phyloP scores from a whole-genome alignment of 2,329 filamentous ascomycete species.

The Venturia asperata region DNA sequence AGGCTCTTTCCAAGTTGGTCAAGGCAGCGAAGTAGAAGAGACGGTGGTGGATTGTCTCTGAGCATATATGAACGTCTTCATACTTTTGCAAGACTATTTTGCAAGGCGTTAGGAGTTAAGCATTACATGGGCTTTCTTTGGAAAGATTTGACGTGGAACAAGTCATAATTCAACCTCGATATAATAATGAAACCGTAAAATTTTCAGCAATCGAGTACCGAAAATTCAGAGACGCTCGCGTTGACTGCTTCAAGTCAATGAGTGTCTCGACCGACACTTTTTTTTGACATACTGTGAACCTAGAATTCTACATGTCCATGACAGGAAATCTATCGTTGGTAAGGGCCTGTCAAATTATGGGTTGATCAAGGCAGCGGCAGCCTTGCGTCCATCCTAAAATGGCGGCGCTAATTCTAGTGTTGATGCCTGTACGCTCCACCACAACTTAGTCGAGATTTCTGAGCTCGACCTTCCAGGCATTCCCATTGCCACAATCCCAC shows the following conservation, averaged over 20 bases:
- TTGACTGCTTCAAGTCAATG: too few species aligned
- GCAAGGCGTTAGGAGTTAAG: conserved; percentile 1
- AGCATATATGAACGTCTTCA: background rate
- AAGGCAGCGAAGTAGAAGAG: conserved; percentile 11
- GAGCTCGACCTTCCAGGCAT: background rate
- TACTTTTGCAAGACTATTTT: conserved; percentile 2
- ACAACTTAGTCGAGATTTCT: background rate
- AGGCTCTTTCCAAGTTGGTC: conserved; percentile 60
- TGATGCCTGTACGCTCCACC: conserved; percentile 1
- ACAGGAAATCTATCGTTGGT: too few species aligned
- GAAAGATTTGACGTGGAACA: background rate
- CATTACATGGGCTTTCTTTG: background rate
- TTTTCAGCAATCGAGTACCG: too few species aligned
- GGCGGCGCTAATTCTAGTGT: conserved; percentile 1
- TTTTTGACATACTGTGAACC: too few species aligned
- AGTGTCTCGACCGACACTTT: too few species aligned
- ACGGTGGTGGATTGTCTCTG: background rate
- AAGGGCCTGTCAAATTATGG: too few species aligned
- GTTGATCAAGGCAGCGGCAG: background rate
- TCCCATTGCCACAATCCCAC: conserved; percentile 8
- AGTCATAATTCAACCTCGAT: background rate
- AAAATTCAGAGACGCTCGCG: too few species aligned
- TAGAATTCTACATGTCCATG: too few species aligned
- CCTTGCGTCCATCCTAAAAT: background rate
- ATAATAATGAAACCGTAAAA: background rate